A percentile compares a stretch with the other conserved stretches of the same genome.
phyloP scores from a whole-genome alignment of 768 basidiomycete genomes.

The Pleurotus tuoliensis region DNA sequence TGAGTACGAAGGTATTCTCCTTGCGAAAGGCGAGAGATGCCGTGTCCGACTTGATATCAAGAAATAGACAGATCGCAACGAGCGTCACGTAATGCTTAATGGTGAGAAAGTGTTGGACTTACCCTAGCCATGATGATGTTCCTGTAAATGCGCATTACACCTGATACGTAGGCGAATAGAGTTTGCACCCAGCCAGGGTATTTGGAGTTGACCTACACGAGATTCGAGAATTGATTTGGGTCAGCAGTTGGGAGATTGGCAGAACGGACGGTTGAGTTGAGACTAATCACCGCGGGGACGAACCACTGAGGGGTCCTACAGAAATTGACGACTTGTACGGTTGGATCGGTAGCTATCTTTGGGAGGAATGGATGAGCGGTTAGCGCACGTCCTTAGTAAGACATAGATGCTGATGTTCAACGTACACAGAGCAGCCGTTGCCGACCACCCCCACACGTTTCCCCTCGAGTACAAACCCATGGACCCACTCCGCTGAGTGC shows the following conservation, averaged over 20 bases:
- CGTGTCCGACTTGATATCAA: background rate
- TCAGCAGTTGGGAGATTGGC: too few species aligned
- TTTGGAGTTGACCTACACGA: constrained; percentile 28
- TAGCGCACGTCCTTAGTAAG: constrained; percentile 4
- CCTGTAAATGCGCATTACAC: constrained; percentile 44
- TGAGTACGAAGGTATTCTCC: constrained; percentile 28
- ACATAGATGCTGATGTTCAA: constrained; percentile 12
- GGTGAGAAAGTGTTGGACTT: constrained; percentile 8
- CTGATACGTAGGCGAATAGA: constrained; percentile 51
- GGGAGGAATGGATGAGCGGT: constrained; percentile 37
- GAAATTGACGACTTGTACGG: constrained; percentile 52
- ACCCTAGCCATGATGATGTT: constrained; percentile 45
- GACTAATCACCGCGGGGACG: constrained; percentile 38
- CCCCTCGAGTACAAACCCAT: constrained; percentile 46
- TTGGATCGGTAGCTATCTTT: constrained; percentile 43
- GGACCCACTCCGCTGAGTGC: constrained; percentile 55
- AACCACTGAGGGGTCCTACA: constrained; percentile 60
- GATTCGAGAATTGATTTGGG: background rate
- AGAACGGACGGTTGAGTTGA: background rate
- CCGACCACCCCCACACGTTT: constrained; percentile 60
- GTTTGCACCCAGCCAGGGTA: constrained; percentile 46
- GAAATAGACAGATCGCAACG: background rate
- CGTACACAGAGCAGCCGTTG: constrained; percentile 58
- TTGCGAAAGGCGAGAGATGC: constrained; percentile 33
- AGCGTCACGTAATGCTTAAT: background rate